phyloP scores from a whole-genome alignment of 106 monocot genomes.

The Allium cepa region DNA sequence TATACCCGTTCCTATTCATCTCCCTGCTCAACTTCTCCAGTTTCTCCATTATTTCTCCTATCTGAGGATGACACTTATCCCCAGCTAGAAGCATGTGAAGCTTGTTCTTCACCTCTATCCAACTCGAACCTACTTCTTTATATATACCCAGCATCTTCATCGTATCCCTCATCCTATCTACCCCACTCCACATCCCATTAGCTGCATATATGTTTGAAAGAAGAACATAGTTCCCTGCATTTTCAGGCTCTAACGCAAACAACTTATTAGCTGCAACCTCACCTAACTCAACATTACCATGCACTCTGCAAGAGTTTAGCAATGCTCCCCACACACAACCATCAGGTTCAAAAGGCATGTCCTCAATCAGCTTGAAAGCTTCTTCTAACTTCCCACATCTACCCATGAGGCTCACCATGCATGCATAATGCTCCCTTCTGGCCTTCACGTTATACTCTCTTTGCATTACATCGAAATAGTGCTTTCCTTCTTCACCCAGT shows the following conservation, averaged over 20 bases:
- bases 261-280: conserved; percentile 72
- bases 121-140: conserved; percentile 74
- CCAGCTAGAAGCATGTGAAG: conserved; percentile 71
- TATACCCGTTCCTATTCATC: conserved; percentile 55
- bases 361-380: conserved; percentile 41
- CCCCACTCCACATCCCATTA: conserved; percentile 49
- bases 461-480: conserved; percentile 52
- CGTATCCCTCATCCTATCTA: conserved; percentile 38
- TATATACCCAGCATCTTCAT: conserved; percentile 61
- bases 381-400: conserved; percentile 54
- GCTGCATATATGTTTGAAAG: conserved; percentile 77
- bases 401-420: conserved; percentile 69
- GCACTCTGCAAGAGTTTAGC: conserved; percentile 61
- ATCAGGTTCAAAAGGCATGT: conserved; percentile 56
- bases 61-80: conserved; percentile 55
- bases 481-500: conserved; percentile 33
- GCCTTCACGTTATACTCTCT: conserved; percentile 31
- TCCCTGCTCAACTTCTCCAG: conserved; percentile 37
- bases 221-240: conserved; percentile 75
- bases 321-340: conserved; percentile 84
- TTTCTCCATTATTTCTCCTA: conserved; percentile 39
- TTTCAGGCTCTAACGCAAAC: conserved; percentile 61
- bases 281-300: conserved; percentile 46
- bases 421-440: conserved; percentile 75
- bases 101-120: conserved; percentile 76